A percentile compares a stretch with the other conserved stretches of the same genome.
phyloP scores from a whole-genome alignment of 495 filamentous ascomycete species.

The Pseudevernia furfuracea region DNA sequence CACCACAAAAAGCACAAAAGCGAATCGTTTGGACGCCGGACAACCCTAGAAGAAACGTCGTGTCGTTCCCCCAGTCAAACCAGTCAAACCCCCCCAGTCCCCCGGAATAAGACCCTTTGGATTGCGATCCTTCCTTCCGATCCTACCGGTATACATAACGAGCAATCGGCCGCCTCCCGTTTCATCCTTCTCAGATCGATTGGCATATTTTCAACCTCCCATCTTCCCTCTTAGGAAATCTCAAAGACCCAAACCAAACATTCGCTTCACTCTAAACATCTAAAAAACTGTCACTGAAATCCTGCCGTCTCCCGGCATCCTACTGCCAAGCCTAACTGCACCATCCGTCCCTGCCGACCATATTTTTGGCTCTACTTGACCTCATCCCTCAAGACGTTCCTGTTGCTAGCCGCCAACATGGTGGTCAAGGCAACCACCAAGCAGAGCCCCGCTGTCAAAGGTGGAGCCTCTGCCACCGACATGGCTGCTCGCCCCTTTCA shows the following conservation, averaged over 20 bases:
- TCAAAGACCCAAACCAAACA: constrained; percentile 2
- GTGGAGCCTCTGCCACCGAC: constrained; percentile 14
- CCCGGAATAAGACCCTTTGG: not conserved
- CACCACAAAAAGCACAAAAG: not conserved
- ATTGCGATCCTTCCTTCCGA: not conserved
- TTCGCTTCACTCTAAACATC: not conserved
- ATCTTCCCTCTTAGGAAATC: not conserved
- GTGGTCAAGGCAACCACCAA: constrained; percentile 18
- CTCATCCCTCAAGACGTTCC: not conserved
- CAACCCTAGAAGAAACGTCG: not conserved
- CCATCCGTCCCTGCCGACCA: not conserved
- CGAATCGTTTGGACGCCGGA: not conserved
- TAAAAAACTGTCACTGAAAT: not conserved
- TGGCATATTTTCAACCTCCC: constrained; percentile 10
- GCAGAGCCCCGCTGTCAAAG: constrained; percentile 12
- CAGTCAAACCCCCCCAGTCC: too few species aligned
- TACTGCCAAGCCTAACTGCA: constrained; percentile 7
- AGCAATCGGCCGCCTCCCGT: constrained; percentile 4
- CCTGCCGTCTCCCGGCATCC: not conserved
- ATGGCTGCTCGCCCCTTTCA: constrained; percentile 22
- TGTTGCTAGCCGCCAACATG: constrained; percentile 8
- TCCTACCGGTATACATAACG: constrained; percentile 8
- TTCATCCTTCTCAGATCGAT: constrained; percentile 12
- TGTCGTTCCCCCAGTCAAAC: too few species aligned
- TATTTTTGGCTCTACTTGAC: not conserved